Evolutionary conservation across 2,329 filamentous ascomycete species (phyloP), one percentile per base, ranked within the genome.

Genomic region (Rugonectria rugulosa): DNA sequence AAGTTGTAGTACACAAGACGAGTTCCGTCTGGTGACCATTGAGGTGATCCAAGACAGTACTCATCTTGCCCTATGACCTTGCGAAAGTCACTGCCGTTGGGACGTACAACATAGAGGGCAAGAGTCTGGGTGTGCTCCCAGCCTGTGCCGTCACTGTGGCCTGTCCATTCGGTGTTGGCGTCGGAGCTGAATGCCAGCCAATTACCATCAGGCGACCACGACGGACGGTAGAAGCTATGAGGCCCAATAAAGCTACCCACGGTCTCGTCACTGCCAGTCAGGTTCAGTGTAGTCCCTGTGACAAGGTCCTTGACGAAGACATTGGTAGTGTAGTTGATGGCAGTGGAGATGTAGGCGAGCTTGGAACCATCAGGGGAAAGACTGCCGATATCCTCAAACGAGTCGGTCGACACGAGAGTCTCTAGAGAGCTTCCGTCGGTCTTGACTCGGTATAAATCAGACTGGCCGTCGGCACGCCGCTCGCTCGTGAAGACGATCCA

Each of bases 401-500:
- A 53, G 42, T 53, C 50, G 7, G 32, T 46, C 3, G 50, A 40
- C 8, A 47, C 42, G 21, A 53, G 42, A 9, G 24, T 53, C 20
- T 53, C 42, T 3, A 53, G 24, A 7, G 15, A 2, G 3, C 19
- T 46, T 8, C 42, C 31, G 11, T 53, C 42, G 4, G 19, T 8
- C 6, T 19, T 47, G 14, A 21, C 24, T 17, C 42, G 15, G 50
- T 53, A 53, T 9, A 53, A 9, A 40, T 53, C 42, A 10, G 42
- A 53, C 21, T 53, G 50, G 34, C 42, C 50, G 23, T 53, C 50
- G 6, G 50, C 42, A 3, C 42, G 41, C 10, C 42, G 23, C 17
- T 53, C 50, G 34, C 50, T 53, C 19, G 50, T 53, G 34, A 53
- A 53, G 19, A 47, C 50, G 24, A 53, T 34, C 50, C 50, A 53